Evolutionary conservation across 306 rosid species (phyloP).

Genomic region (Casuarina glauca): DNA sequence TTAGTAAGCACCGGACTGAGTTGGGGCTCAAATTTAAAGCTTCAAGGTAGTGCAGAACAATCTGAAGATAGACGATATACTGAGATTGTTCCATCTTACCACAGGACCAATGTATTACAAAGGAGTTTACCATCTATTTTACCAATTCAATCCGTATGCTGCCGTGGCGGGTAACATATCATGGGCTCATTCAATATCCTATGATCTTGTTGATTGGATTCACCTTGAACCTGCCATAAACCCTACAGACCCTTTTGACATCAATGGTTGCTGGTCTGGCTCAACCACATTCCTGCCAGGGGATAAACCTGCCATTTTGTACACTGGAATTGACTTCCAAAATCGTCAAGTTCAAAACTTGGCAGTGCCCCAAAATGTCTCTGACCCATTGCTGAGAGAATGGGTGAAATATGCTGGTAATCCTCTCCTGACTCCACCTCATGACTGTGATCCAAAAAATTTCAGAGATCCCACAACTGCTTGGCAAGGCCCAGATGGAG

Average conservation of each 20-base stretch:
- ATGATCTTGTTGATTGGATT: slow-evolving; percentile 58
- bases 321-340: slow-evolving; percentile 41
- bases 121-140: slow-evolving; percentile 60
- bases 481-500: slow-evolving; percentile 46
- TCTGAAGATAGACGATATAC: no score
- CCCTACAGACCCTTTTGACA: slow-evolving; percentile 47
- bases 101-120: slow-evolving; percentile 55
- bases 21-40: no score
- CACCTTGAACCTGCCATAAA: slow-evolving; percentile 43
- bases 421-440: slow-evolving; percentile 41
- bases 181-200: slow-evolving; percentile 61
- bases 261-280: slow-evolving; percentile 56
- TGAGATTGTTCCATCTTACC: background rate
- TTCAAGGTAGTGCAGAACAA: no score
- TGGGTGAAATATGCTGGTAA: slow-evolving; percentile 51
- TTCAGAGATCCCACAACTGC: slow-evolving; percentile 67
- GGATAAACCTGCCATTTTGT: slow-evolving; percentile 38
- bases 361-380: slow-evolving; percentile 41
- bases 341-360: slow-evolving; percentile 45
- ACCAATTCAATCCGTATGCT: slow-evolving; percentile 50
- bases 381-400: slow-evolving; percentile 49
- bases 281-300: slow-evolving; percentile 45
- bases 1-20: no score
- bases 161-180: slow-evolving; percentile 40
- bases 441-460: slow-evolving; percentile 28